Conservation (phyloP, 192 early-diverging fungal species). For the Coemansia biformis region DNA sequence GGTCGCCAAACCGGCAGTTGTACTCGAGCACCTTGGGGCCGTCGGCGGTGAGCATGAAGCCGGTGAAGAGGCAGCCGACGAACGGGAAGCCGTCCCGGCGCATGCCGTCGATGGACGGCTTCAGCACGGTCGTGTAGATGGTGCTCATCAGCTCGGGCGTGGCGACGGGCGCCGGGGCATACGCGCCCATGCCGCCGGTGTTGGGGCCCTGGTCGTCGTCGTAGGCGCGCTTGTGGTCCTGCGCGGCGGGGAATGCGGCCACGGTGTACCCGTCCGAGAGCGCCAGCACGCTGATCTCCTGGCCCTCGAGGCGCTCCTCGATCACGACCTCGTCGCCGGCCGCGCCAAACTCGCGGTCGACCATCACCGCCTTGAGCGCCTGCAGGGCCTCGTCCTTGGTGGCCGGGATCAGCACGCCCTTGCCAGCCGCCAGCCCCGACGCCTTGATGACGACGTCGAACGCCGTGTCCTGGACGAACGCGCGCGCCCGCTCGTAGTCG, state of each 20-base stretch:
- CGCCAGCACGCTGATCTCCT: constrained; percentile 89
- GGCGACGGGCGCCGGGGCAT: constrained; percentile 91
- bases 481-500: constrained; percentile 63
- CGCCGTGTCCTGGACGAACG: constrained; percentile 56
- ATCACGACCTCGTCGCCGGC: constrained; percentile 92
- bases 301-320: constrained; percentile 89
- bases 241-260: constrained; percentile 82
- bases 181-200: constrained; percentile 99
- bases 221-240: constrained; percentile 98
- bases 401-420: constrained; percentile 90
- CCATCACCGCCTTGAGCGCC: constrained; percentile 85
- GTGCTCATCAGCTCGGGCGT: constrained; percentile 65
- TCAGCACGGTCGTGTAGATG: constrained; percentile 74
- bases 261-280: constrained; percentile 95
- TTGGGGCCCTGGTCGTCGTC: constrained; percentile 93
- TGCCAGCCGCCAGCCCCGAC: constrained; percentile 95
- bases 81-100: constrained; percentile 93
- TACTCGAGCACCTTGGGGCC: constrained; percentile 96
- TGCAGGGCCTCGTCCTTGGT: constrained; percentile 78
- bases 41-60: constrained; percentile 86
- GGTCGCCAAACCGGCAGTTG: constrained; percentile 98
- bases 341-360: constrained; percentile 80
- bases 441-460: constrained; percentile 89
- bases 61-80: constrained; percentile 94
- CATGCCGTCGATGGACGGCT: constrained; percentile 95